Evolutionary conservation across 2,329 filamentous ascomycete genomes (phyloP).

Genomic region (Ilyonectria mors-panacis): DNA sequence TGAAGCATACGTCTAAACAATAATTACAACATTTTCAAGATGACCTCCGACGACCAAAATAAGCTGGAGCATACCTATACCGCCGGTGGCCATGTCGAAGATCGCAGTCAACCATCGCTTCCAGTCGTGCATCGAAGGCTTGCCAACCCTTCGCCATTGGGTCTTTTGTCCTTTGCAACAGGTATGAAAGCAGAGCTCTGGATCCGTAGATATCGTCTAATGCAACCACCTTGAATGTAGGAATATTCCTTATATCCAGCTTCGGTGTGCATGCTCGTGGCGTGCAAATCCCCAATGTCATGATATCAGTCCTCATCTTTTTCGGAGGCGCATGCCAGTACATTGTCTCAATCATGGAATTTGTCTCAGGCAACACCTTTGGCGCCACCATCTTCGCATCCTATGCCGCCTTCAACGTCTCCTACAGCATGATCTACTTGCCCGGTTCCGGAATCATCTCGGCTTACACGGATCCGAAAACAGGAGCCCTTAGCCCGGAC

Average conservation of each 20-base stretch:
- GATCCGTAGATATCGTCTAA: not conserved
- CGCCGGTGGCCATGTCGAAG: slow-evolving; percentile 27
- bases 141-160: slow-evolving; percentile 30
- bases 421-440: slow-evolving; percentile 36
- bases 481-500: slow-evolving; percentile 25
- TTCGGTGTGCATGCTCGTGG: slow-evolving; percentile 34
- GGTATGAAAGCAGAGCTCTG: slow-evolving; percentile 1
- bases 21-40: not conserved
- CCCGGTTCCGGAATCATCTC: slow-evolving; percentile 33
- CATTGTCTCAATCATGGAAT: slow-evolving; percentile 33
- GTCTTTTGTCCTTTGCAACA: slow-evolving; percentile 34
- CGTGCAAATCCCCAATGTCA: slow-evolving; percentile 35
- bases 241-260: slow-evolving; percentile 35
- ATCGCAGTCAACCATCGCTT: slow-evolving; percentile 19
- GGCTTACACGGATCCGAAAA: slow-evolving; percentile 25
- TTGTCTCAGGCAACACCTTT: slow-evolving; percentile 33
- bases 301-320: slow-evolving; percentile 34
- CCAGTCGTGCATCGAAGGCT: slow-evolving; percentile 27
- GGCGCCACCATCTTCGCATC: slow-evolving; percentile 34
- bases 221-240: slow-evolving; percentile 2
- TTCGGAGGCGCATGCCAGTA: slow-evolving; percentile 37
- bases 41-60: slow-evolving; percentile 22
- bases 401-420: slow-evolving; percentile 35
- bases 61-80: slow-evolving; percentile 18
- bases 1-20: not conserved